Evolutionary conservation across 139 green algal species (phyloP).

Genomic region (Chlamydomonas eustigma): DNA sequence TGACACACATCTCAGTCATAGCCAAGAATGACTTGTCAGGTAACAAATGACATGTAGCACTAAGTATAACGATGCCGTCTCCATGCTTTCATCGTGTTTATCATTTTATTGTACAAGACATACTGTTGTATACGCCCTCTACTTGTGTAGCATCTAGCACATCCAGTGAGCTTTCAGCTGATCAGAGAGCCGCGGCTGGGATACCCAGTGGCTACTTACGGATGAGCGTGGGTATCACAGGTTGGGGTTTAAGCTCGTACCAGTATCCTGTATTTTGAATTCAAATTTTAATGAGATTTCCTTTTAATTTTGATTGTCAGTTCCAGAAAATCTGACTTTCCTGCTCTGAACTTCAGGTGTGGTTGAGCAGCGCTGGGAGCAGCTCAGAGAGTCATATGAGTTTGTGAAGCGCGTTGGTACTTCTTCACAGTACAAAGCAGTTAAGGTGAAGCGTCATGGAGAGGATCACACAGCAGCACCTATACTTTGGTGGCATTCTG

Average conservation of each 20-base stretch:
- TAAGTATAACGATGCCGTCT: no score
- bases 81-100: no score
- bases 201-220: slow-evolving; percentile 60
- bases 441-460: slow-evolving; percentile 27
- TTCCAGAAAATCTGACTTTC: no score
- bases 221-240: slow-evolving; percentile 61
- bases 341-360: slow-evolving; percentile 33
- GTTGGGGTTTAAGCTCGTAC: no score
- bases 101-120: no score
- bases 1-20: not conserved
- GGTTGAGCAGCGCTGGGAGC: slow-evolving; percentile 52
- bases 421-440: slow-evolving; percentile 19
- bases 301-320: no score
- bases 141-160: slow-evolving; percentile 37
- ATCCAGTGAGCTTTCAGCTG: slow-evolving; percentile 43
- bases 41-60: no score
- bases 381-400: slow-evolving; percentile 53
- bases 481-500: not conserved
- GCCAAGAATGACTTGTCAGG: no score
- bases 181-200: slow-evolving; percentile 41
- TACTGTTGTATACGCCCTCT: no score
- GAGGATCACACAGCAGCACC: not conserved
- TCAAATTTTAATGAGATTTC: no score
- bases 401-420: slow-evolving; percentile 12
- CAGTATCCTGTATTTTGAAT: no score